A percentile compares a stretch with the other conserved stretches of the same genome.
phyloP scores from a whole-genome alignment of 1,284 basidiomycete genomes.

The Amylostereum areolatum region DNA sequence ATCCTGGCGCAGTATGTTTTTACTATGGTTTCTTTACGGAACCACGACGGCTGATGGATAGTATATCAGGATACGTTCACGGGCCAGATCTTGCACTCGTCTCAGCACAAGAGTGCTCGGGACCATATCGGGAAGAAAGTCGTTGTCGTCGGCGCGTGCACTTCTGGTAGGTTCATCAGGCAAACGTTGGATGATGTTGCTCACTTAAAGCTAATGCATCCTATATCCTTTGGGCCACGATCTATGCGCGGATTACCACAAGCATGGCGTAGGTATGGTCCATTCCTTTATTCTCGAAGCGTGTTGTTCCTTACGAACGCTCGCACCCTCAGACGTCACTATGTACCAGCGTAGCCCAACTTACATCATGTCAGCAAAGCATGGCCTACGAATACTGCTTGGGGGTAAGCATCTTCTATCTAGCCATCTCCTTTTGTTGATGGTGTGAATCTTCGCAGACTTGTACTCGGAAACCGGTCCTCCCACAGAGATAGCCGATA shows the following conservation, averaged over 20 bases:
- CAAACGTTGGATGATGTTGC: background rate
- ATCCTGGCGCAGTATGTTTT: conserved; percentile 31
- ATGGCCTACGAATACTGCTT: conserved; percentile 33
- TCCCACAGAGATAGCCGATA: conserved; percentile 46
- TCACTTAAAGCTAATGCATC: background rate
- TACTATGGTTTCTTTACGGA: background rate
- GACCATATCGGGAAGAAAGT: conserved; percentile 40
- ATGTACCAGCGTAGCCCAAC: conserved; percentile 61
- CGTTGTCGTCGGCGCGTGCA: conserved; percentile 44
- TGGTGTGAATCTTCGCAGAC: conserved; percentile 21
- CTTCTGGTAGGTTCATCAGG: conserved; percentile 30
- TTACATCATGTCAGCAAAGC: conserved; percentile 51
- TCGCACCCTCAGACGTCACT: conserved; percentile 37
- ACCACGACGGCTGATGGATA: background rate
- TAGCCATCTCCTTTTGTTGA: background rate
- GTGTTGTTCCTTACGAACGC: background rate
- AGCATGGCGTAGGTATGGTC: conserved; percentile 34
- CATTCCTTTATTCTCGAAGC: background rate
- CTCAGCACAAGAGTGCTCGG: conserved; percentile 29
- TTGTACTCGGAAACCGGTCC: conserved; percentile 47
- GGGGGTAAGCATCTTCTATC: conserved; percentile 19
- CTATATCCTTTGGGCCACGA: conserved; percentile 25
- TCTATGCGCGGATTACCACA: conserved; percentile 37
- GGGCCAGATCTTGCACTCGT: conserved; percentile 39
- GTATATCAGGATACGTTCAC: conserved; percentile 31